A percentile compares a stretch with the other conserved stretches of the same genome.
These are phyloP conservation scores for Gonapodya sp. DNA, from an alignment of 192 early-diverging fungal genomes.

Conservation along the genomic window DNA sequence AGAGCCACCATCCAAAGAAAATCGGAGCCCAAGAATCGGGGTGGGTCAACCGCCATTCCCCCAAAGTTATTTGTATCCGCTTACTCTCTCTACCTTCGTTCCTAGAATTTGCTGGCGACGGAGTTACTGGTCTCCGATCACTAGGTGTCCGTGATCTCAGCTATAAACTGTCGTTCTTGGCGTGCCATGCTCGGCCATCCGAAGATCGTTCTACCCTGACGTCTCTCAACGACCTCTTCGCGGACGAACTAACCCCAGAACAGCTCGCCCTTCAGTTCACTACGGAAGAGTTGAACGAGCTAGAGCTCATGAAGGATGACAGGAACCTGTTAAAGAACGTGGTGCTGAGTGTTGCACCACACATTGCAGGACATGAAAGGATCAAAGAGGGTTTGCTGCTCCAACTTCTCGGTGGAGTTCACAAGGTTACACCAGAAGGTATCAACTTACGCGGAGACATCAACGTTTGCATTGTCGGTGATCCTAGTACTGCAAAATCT, in stretches of 20 bases:
- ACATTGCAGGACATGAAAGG: conserved; percentile 82
- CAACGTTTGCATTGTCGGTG: conserved; percentile 94
- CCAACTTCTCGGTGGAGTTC: conserved; percentile 91
- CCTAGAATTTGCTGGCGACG: conserved; percentile 53
- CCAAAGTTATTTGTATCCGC: neutral
- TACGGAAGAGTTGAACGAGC: conserved; percentile 63
- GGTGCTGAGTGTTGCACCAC: conserved; percentile 75
- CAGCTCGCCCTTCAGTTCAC: conserved; percentile 19
- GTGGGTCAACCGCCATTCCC: too few relatives aligned
- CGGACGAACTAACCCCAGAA: conserved; percentile 9
- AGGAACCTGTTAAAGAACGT: conserved; percentile 63
- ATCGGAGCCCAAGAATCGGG: neutral
- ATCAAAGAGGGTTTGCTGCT: conserved; percentile 92
- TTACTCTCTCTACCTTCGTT: neutral
- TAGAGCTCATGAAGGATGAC: conserved; percentile 51
- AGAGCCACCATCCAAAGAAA: neutral
- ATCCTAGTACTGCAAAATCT: conserved; percentile 89
- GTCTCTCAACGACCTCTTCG: conserved; percentile 28
- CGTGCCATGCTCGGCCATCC: conserved; percentile 63
- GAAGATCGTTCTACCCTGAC: conserved; percentile 24
- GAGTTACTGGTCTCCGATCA: conserved; percentile 74
- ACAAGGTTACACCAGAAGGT: conserved; percentile 84
- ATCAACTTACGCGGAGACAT: conserved; percentile 95
- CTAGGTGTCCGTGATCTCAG: conserved; percentile 86
- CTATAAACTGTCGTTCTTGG: conserved; percentile 87